Evolutionary conservation across 108 stramenopile species (phyloP), one percentile per base, ranked within the genome.

Genomic region (Skeletonema grethae): DNA sequence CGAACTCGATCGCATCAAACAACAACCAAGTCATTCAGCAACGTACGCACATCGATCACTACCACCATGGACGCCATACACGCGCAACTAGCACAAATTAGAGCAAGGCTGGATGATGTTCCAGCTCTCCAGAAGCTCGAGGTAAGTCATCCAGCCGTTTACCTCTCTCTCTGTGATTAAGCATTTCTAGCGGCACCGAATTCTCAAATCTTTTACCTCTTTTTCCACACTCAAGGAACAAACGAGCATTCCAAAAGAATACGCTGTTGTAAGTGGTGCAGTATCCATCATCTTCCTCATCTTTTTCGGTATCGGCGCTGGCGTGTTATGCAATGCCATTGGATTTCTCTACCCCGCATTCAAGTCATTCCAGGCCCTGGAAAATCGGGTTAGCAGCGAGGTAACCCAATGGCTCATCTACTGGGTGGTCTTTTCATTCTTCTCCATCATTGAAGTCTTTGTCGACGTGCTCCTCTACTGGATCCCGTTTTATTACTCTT

Each of bases 381-480:
- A 97, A 81, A 86, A 82, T 59, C 83, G 86, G 45, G 70, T 75
- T 45, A 76, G 85, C 43, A 85, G 78, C 9, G 96, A 97, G 31
- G 97, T 96, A 64, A 93, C 91, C 38, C 97, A 97, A 68, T 97
- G 97, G 97, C 87, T 96, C 30, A 90, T 95, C 29, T 97, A 97
- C 77, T 97, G 97, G 97, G 90, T 96, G 46, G 89, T 97, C 34
- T 97, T 91, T 69, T 85, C 95, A 36, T 91, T 95, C 80, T 97
- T 97, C 75, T 87, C 90, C 32, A 83, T 97, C 59, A 80, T 97
- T 67, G 97, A 97, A 78, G 82, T 90, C 46, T 97, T 97, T 75
- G 68, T 78, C 18, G 90, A 89, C 22, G 81, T 88, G 38, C 76
- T 97, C 15, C 76, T 96, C 18, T 95, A 94, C 69, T 97, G 95